phyloP scores from a whole-genome alignment of 257 asterid species.

The Salvia splendens region DNA sequence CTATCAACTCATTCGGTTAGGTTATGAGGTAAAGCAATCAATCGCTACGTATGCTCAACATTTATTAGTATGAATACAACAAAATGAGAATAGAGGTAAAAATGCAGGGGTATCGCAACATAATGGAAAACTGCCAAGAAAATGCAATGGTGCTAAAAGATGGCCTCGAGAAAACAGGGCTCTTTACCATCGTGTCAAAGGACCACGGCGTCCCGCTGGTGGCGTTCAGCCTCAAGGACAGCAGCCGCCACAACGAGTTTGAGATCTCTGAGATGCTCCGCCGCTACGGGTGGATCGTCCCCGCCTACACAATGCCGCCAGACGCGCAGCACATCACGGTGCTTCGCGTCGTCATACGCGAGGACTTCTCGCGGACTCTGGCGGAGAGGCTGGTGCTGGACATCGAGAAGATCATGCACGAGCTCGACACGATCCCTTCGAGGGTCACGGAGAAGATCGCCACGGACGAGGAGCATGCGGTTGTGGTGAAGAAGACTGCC shows the following conservation, averaged over 20 bases:
- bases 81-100: too few relatives aligned
- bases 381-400: slow-evolving; percentile 79
- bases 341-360: slow-evolving; percentile 72
- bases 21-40: slow-evolving; percentile 51
- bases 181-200: slow-evolving; percentile 65
- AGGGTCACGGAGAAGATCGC: slow-evolving; percentile 52
- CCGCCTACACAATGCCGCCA: slow-evolving; percentile 93
- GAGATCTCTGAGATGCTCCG: slow-evolving; percentile 70
- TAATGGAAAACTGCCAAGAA: slow-evolving; percentile 78
- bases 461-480: neutral
- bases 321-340: slow-evolving; percentile 78
- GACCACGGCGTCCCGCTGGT: slow-evolving; percentile 73
- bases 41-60: too few relatives aligned
- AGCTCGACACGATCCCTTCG: slow-evolving; percentile 62
- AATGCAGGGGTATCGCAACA: slow-evolving; percentile 57
- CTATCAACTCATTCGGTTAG: slow-evolving; percentile 76
- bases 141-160: slow-evolving; percentile 55
- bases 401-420: slow-evolving; percentile 61
- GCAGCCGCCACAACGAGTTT: slow-evolving; percentile 66
- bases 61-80: too few relatives aligned
- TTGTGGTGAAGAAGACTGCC: slow-evolving; percentile 48
- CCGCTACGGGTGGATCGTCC: slow-evolving; percentile 83
- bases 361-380: slow-evolving; percentile 75
- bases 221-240: slow-evolving; percentile 75
- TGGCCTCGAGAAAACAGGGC: slow-evolving; percentile 56